phyloP scores from a whole-genome alignment of 2,329 filamentous ascomycete genomes.

The Akanthomyces uredinophilus region DNA sequence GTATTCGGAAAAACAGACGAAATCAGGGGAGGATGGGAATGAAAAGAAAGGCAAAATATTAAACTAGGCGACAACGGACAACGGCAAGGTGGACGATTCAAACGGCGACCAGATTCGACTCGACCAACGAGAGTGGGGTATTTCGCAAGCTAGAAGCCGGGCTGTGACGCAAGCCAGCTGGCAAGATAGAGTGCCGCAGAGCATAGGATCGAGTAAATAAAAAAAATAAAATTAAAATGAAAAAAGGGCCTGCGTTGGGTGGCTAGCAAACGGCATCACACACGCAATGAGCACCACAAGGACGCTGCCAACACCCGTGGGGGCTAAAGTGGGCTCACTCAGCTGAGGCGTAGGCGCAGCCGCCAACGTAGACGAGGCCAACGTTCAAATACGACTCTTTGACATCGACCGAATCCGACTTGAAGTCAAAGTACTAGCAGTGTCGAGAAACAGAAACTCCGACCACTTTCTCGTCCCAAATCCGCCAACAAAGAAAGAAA shows the following conservation, averaged over 20 bases:
- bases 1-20: not conserved
- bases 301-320: not conserved
- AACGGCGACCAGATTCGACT: slow-evolving; percentile 2
- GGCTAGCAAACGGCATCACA: not conserved
- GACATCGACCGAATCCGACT: too few species aligned
- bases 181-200: not conserved
- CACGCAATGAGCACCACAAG: not conserved
- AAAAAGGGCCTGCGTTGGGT: not conserved
- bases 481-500: not conserved
- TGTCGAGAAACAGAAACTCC: too few species aligned
- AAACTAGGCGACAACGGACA: not conserved
- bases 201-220: not conserved
- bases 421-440: not conserved
- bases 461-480: not conserved
- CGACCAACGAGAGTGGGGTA: slow-evolving; percentile 10
- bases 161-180: slow-evolving; percentile 3
- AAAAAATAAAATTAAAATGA: not conserved
- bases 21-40: not conserved
- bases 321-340: not conserved
- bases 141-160: slow-evolving; percentile 2
- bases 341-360: slow-evolving; percentile 1
- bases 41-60: not conserved
- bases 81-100: not conserved
- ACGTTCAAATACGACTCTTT: not conserved
- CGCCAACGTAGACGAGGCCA: not conserved